phyloP scores from a whole-genome alignment of 139 green algal species.

The Trebouxia sp. region DNA sequence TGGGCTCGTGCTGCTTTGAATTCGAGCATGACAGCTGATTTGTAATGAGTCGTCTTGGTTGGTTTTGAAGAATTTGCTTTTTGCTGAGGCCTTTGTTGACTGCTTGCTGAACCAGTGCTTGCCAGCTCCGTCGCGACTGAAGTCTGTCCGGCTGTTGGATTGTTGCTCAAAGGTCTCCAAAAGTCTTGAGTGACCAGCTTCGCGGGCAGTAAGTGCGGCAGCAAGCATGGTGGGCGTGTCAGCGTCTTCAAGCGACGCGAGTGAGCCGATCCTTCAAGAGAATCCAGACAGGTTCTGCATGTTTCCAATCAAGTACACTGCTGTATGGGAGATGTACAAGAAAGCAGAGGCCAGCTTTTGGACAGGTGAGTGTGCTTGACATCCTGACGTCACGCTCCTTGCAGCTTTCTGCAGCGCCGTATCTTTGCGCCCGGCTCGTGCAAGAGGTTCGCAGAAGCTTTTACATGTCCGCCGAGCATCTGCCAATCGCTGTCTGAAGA shows the following conservation, averaged over 20 bases:
- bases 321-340: conserved; percentile 97
- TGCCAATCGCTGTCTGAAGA: too few relatives aligned
- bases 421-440: too few relatives aligned
- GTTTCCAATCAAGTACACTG: conserved; percentile 88
- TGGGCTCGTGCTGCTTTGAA: neutral
- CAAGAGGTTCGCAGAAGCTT: too few relatives aligned
- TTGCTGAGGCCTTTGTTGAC: neutral
- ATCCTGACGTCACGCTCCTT: neutral
- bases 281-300: conserved; percentile 94
- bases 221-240: conserved; percentile 7
- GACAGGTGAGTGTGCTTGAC: conserved; percentile 70
- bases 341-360: conserved; percentile 95
- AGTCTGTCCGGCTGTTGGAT: too few relatives aligned
- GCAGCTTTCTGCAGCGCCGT: too few relatives aligned
- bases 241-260: neutral
- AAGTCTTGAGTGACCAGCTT: too few relatives aligned
- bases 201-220: neutral
- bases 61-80: neutral
- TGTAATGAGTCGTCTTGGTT: neutral
- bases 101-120: neutral
- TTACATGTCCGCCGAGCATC: too few relatives aligned
- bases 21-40: conserved; percentile 21
- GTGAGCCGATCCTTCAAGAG: conserved; percentile 82
- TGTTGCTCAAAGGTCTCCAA: too few relatives aligned
- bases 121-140: neutral